phyloP scores from a whole-genome alignment of 1,139 yeast genomes.

The Protomyces lactucae-debilis region DNA sequence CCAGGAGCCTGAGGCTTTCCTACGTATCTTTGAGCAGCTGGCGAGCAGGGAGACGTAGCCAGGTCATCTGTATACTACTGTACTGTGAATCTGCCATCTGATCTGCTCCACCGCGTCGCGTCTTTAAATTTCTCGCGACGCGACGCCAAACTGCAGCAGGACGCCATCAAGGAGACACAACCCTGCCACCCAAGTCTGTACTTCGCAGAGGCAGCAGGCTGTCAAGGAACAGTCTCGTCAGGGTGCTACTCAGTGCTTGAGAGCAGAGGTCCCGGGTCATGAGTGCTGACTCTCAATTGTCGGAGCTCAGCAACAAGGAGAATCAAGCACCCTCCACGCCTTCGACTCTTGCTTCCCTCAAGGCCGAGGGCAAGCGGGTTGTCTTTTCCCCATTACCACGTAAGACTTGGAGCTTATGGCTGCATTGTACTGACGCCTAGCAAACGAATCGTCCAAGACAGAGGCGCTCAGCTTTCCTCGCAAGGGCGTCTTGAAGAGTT shows the following conservation, averaged over 20 bases:
- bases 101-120: no score
- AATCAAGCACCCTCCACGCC: constrained; percentile 1
- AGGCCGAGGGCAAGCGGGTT: background rate
- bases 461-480: constrained; percentile 16
- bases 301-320: constrained; percentile 24
- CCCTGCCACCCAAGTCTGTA: no score
- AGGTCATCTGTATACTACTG: background rate
- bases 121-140: no score
- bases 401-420: background rate
- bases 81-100: no score
- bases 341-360: background rate
- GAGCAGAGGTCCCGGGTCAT: background rate
- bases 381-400: constrained; percentile 27
- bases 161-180: no score
- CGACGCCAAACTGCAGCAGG: no score
- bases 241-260: no score
- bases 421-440: background rate
- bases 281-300: constrained; percentile 14
- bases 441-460: constrained; percentile 7
- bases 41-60: background rate
- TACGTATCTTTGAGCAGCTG: constrained; percentile 16
- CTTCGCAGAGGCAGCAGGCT: no score
- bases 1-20: constrained; percentile 30
- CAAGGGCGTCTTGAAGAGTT: constrained; percentile 12
- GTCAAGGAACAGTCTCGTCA: no score